Evolutionary conservation across 768 basidiomycete species (phyloP), one percentile per base, ranked within the genome.

Genomic region (Pisolithus sp.): DNA sequence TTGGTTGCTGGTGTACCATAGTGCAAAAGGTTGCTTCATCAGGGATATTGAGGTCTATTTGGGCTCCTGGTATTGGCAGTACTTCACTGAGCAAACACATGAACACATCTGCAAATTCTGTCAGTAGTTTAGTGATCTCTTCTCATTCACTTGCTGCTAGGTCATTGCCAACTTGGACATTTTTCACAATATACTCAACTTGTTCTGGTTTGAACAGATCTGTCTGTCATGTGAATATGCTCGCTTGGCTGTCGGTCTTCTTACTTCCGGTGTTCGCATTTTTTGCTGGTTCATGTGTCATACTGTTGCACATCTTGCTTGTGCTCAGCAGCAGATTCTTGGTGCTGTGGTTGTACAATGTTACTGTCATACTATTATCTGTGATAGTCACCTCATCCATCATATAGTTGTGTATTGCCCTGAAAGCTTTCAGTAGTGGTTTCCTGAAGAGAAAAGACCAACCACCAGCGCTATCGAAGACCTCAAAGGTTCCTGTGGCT

Each of bases 371-470:
- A 10, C 7, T 34, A n/a, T 5, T 6, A 38, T 24, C 12, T 43
- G 42, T 37, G 39, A 40, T 40, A 3, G 17, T n/a, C 3, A 55
- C 47, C 4, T 50, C 46, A 38, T 63, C 60, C 8, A 28, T 23
- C 1, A 17, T 41, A 34, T 66, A 70, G 37, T 68, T 56, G 20
- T 68, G 68, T 2, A 59, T 40, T 7, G 58, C 63, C 7, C 49
- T 10, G 31, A 67, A 62, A 5, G 37, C 40, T 23, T 51, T 49
- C 13, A 68, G 58, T 7, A 62, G 49, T 0, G 61, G 62, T 49
- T 70, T 70, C 15, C 66, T 62, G 8, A 70, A 56, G 1, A 69
- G 42, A 12, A 69, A 52, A 1, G 53, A 49, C 64, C 64, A 71
- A 12, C 60, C 58, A 0, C 61, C 61, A 1, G 61, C 54, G 26